Evolutionary conservation across 495 filamentous ascomycete species (phyloP), one percentile per base, ranked within the genome.

Genomic region (Lentithecium fluviatile): DNA sequence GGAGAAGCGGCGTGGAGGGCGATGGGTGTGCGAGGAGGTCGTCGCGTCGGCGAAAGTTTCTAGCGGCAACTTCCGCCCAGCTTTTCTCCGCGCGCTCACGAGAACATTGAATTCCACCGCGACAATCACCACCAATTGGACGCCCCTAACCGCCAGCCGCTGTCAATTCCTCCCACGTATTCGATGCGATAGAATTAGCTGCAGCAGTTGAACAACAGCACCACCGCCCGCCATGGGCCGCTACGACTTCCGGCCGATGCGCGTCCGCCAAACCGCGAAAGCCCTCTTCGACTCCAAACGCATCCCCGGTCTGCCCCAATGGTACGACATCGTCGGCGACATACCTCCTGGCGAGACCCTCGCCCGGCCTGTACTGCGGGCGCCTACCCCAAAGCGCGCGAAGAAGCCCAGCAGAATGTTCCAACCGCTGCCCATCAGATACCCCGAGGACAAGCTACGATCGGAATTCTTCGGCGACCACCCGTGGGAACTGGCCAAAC

Each of bases 401-500:
- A 38, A 52, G 54, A 88, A 85, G 71, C 76, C 88, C 6, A 90
- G 85, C 70, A 81, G 85, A 55, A 71, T 95, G 67, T 97, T 90
- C 76, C 81, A 85, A 67, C 94, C 94, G 5, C 82, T 90, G 50
- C 70, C 77, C 55, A 84, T 98, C 52, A 78, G 78, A 52, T 95
- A 91, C 72, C 88, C 90, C 46, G 94, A 98, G 73, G 95, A 98
- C 73, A 74, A 78, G 61, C 77, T 97, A 65, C 86, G 94, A 49
- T 77, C 69, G 56, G 77, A 87, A 25, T 98, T 97, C 77, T 97
- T 87, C 77, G 80, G 79, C 60, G 92, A 98, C 73, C 94, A 98
- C 75, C 94, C 94, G 4, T 98, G 94, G 94, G 94, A 98, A 72
- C 78, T 98, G 68, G 94, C 95, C 26, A 81, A 94, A 63, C 94